phyloP scores from a whole-genome alignment of 306 rosid species.

The Cyamopsis tetragonoloba region DNA sequence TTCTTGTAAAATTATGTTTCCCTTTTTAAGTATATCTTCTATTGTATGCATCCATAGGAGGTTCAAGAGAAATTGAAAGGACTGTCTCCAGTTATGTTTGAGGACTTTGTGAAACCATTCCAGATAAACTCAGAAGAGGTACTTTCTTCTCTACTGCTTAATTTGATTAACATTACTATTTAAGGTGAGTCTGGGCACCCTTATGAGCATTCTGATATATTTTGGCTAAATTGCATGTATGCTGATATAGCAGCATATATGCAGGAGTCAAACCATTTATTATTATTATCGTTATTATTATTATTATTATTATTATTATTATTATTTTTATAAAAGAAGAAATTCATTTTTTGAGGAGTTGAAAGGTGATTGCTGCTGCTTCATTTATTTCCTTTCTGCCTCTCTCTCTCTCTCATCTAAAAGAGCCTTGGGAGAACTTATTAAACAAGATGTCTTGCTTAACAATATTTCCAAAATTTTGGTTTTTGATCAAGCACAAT shows the following conservation, averaged over 20 bases:
- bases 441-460: too few relatives aligned
- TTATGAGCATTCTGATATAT: background rate
- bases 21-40: slow-evolving; percentile 6
- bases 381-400: background rate
- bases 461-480: too few relatives aligned
- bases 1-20: background rate
- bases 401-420: too few relatives aligned
- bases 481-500: too few relatives aligned
- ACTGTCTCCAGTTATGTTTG: slow-evolving; percentile 78
- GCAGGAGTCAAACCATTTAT: background rate
- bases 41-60: slow-evolving; percentile 45
- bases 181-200: background rate
- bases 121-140: slow-evolving; percentile 78
- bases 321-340: background rate
- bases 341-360: background rate
- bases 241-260: background rate
- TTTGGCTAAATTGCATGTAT: background rate
- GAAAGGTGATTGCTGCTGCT: background rate
- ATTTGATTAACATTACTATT: background rate
- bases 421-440: too few relatives aligned
- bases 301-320: background rate
- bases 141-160: slow-evolving; percentile 23
- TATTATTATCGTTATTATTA: background rate
- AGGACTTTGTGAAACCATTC: slow-evolving; percentile 79
- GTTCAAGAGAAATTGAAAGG: slow-evolving; percentile 74